A percentile compares a stretch with the other conserved stretches of the same genome.
Evolutionary conservation across 2,329 filamentous ascomycete species (phyloP).

Genomic region (Diaporthe ampelina): DNA sequence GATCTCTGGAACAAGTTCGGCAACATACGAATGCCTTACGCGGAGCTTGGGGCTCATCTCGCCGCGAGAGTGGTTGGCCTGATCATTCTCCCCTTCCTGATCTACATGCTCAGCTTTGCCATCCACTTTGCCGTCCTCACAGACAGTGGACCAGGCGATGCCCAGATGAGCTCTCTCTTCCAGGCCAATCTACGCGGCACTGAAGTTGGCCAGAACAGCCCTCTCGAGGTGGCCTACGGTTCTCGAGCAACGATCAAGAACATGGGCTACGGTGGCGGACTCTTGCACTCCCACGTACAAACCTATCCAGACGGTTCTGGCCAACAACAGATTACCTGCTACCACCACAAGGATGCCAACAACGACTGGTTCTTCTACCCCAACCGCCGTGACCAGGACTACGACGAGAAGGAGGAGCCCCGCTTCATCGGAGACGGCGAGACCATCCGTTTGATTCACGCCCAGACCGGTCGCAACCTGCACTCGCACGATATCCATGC

Average conservation of each 20-base stretch:
- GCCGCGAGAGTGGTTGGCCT: conserved; percentile 85
- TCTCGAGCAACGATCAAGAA: conserved; percentile 96
- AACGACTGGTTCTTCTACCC: conserved; percentile 99
- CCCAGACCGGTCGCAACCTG: conserved; percentile 95
- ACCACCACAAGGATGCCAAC: conserved; percentile 99
- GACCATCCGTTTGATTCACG: conserved; percentile 88
- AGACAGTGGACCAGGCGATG: conserved; percentile 94
- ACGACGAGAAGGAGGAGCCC: conserved; percentile 77
- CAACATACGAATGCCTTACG: conserved; percentile 84
- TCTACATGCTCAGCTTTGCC: conserved; percentile 97
- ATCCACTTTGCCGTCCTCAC: conserved; percentile 94
- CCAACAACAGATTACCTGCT: conserved; percentile 98
- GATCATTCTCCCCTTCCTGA: conserved; percentile 88
- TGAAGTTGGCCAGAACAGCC: conserved; percentile 93
- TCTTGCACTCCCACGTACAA: conserved; percentile 96
- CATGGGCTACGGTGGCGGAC: conserved; percentile 98
- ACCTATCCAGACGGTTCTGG: conserved; percentile 93
- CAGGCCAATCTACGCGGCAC: conserved; percentile 96
- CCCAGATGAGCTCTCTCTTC: conserved; percentile 99
- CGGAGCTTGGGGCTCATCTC: conserved; percentile 80
- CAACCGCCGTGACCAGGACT: conserved; percentile 83
- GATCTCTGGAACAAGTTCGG: conserved; percentile 99
- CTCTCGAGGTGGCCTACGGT: conserved; percentile 89
- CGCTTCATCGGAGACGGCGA: conserved; percentile 84
- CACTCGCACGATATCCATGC: conserved; percentile 94